Evolutionary conservation across 2,329 filamentous ascomycete genomes (phyloP).

Genomic region (Fusarium fracticaudum): DNA sequence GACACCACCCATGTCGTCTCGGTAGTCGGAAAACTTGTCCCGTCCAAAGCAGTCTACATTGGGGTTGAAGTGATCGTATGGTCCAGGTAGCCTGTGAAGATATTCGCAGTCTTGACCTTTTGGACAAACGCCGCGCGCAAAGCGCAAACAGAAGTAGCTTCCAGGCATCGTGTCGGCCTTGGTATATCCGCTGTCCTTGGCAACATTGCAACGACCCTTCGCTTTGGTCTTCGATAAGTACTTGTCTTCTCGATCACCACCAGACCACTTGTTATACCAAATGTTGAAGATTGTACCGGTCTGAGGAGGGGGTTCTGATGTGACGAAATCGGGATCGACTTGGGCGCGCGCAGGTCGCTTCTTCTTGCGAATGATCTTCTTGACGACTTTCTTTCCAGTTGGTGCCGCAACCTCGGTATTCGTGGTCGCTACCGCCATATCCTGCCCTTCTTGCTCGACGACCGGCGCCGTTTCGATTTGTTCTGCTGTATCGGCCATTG

Average conservation of each 20-base stretch:
- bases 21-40: conserved; percentile 91
- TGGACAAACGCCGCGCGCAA: conserved; percentile 82
- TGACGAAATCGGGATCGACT: conserved; percentile 85
- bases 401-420: conserved; percentile 58
- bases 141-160: conserved; percentile 92
- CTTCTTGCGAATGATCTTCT: conserved; percentile 93
- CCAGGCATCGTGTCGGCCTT: conserved; percentile 80
- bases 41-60: conserved; percentile 91
- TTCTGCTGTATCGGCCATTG: conserved; percentile 48
- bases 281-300: conserved; percentile 95
- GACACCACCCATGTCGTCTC: conserved; percentile 97
- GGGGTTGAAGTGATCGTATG: conserved; percentile 90
- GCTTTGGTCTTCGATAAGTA: conserved; percentile 85
- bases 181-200: conserved; percentile 81
- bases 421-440: conserved; percentile 50
- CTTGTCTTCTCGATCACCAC: conserved; percentile 93
- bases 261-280: conserved; percentile 99
- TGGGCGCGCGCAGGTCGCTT: conserved; percentile 89
- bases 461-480: conserved; percentile 41
- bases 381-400: conserved; percentile 70
- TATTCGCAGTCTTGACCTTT: conserved; percentile 95
- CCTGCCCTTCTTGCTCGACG: conserved; percentile 41
- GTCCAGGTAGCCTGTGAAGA: conserved; percentile 84
- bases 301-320: conserved; percentile 86
- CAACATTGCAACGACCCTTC: conserved; percentile 86